Evolutionary conservation across 345 rosid species (phyloP), one percentile per base, ranked within the genome.

Genomic region (Heritiera fomes): DNA sequence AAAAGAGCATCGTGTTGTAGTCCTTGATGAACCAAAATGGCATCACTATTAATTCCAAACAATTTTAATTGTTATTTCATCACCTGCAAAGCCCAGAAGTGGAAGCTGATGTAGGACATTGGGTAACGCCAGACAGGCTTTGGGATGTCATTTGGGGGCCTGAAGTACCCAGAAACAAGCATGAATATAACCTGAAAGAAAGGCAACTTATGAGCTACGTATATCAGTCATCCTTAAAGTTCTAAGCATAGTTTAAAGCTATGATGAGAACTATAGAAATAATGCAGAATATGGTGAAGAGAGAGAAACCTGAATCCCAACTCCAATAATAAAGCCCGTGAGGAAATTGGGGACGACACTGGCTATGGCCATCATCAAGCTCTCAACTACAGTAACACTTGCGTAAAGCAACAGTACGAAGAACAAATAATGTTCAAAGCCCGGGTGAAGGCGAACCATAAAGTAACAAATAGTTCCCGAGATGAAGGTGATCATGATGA

Each of bases 331-430:
- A 84, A 95, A 92, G 10, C 99, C 99, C 99, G 93, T 95, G 76
- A 95, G 94, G 86, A 93, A 95, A 89, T 95, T 95, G 47, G 99
- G 99, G 75, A 93, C 91, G 41, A 95, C 72, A 46, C 98, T 92
- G 78, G 99, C 98, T 28, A 95, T 91, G n/a, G 91, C 93, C 99
- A 95, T 93, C 99, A 95, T 95, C 91, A 93, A 78, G 91, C 99
- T 95, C 88, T 95, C 99, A 4, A 95, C 99, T 4, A 95, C 96
- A 0, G 94, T 89, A 78, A 95, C 94, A 80, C 99, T 88, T 10
- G 94, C 91, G 30, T 92, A 93, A 61, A 93, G 98, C 86, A 92
- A 89, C 63, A 95, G 83, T 20, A 92, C 97, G 71, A 91, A 91
- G 89, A 90, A 95, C 38, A 93, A 64, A 78, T 92, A 95, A 81